These are phyloP conservation scores for Blattamonas nauphoetae DNA, from an alignment of 78 protist genomes.

Conservation along the genomic window DNA sequence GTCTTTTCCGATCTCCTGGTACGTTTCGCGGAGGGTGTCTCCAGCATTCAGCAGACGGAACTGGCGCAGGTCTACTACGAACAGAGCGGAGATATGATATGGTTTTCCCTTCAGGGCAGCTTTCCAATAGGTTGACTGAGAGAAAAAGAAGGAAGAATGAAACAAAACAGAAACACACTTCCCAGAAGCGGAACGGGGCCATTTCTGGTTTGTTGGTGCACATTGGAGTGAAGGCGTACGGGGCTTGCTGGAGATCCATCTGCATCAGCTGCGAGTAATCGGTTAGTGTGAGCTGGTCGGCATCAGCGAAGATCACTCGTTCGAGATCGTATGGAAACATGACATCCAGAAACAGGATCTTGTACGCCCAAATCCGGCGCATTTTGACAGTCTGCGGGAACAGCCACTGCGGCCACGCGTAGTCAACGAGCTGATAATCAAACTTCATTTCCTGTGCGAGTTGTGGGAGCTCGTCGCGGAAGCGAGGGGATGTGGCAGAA, in stretches of 20 bases:
- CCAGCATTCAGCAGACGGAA: conserved; percentile 26
- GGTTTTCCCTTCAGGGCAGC: conserved; percentile 68
- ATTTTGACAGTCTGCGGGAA: neutral
- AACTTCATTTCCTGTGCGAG: neutral
- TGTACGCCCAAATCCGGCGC: conserved; percentile 34
- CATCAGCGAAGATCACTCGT: conserved; percentile 22
- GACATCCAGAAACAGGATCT: conserved; percentile 33
- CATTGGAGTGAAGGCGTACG: conserved; percentile 26
- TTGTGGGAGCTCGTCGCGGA: conserved; percentile 27
- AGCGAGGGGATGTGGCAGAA: conserved; percentile 72
- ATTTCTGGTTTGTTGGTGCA: conserved; percentile 5
- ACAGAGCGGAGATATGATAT: conserved; percentile 92
- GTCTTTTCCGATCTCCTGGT: conserved; percentile 3
- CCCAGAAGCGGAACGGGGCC: conserved; percentile 23
- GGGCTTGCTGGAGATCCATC: neutral
- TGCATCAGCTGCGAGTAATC: neutral
- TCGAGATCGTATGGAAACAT: conserved; percentile 15
- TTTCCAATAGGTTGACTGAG: conserved; percentile 64
- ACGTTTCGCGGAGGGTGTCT: neutral
- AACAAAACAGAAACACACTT: neutral
- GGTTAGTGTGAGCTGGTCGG: conserved; percentile 12
- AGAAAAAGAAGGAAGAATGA: neutral
- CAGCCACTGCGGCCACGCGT: conserved; percentile 20
- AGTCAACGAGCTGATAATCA: conserved; percentile 1
- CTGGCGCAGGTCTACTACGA: conserved; percentile 77